Conservation (phyloP, 2,329 filamentous ascomycete genomes). For the Colletotrichum sp. region DNA sequence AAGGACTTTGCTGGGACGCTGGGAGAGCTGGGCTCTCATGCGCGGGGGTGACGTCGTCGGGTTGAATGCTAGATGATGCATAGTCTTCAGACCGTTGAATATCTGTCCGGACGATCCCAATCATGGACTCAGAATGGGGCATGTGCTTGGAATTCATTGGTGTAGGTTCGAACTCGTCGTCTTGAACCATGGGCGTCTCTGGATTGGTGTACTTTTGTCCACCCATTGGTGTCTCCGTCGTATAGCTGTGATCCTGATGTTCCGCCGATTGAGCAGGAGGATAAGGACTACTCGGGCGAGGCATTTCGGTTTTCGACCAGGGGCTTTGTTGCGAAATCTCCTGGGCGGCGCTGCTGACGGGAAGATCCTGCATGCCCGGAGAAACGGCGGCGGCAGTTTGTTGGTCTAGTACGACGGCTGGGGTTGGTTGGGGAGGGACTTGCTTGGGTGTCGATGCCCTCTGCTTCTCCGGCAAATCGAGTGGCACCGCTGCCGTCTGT, state of each 20-base stretch:
- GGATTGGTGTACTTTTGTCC: not conserved
- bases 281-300: not conserved
- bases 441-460: not conserved
- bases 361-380: too few relatives aligned
- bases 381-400: not conserved
- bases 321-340: not conserved
- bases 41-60: not conserved
- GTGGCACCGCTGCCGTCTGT: not conserved
- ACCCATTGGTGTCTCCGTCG: not conserved
- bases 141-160: not conserved
- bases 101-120: not conserved
- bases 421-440: not conserved
- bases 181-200: not conserved
- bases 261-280: not conserved
- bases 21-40: not conserved
- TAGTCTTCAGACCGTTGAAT: not conserved
- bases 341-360: not conserved
- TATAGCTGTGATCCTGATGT: not conserved
- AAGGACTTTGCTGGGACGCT: constrained; percentile 12
- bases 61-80: not conserved
- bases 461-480: not conserved
- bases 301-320: not conserved
- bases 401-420: not conserved
- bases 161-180: not conserved
- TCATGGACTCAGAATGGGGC: not conserved